phyloP scores from a whole-genome alignment of 2,329 filamentous ascomycete species.

The Hymenoscyphus occultus region DNA sequence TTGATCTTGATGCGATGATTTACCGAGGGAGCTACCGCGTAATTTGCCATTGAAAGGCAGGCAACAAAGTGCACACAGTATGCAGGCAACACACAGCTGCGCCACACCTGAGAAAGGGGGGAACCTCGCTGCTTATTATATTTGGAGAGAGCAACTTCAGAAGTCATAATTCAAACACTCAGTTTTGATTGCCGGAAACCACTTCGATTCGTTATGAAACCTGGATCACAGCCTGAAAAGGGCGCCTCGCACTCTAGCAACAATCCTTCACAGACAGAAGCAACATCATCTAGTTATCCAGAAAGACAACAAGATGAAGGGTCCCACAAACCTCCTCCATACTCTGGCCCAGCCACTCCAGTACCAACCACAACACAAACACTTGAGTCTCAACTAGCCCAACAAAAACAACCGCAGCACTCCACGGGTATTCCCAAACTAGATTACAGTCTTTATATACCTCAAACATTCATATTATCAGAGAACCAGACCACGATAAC shows the following conservation, averaged over 20 bases:
- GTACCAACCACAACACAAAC: not conserved
- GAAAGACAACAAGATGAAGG: slow-evolving; percentile 11
- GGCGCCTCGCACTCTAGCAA: not conserved
- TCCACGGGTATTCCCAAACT: slow-evolving; percentile 29
- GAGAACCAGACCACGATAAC: slow-evolving; percentile 47
- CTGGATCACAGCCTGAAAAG: not conserved
- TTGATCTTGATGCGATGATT: not conserved
- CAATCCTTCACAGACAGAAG: not conserved
- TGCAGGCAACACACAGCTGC: not conserved
- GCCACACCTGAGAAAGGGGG: not conserved
- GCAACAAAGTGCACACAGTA: not conserved
- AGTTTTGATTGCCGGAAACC: not conserved
- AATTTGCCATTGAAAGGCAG: not conserved
- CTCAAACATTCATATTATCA: slow-evolving; percentile 51
- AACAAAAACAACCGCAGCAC: slow-evolving; percentile 14
- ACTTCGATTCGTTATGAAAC: not conserved
- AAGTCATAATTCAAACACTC: not conserved
- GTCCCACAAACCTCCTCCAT: slow-evolving; percentile 30
- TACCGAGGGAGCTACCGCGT: not conserved
- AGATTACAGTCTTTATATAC: slow-evolving; percentile 42
- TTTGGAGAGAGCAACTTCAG: not conserved
- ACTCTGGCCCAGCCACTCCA: slow-evolving; percentile 27
- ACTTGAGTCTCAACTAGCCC: not conserved
- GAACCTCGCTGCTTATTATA: not conserved
- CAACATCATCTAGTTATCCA: not conserved